Evolutionary conservation across 2,329 filamentous ascomycete genomes (phyloP).

Genomic region (Colletotrichum eleusines): DNA sequence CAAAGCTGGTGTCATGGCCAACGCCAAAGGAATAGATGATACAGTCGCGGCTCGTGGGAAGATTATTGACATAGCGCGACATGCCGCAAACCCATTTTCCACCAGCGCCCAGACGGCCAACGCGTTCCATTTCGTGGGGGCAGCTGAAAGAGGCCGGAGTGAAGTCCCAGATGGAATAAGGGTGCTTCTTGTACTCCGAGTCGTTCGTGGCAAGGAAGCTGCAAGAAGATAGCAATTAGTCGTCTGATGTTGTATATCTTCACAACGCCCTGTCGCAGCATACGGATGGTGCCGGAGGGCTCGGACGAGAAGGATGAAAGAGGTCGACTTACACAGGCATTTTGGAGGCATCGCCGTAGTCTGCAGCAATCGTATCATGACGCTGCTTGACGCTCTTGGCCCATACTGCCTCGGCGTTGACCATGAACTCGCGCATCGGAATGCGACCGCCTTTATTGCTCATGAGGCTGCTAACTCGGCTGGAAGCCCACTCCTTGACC

Average conservation of each 20-base stretch:
- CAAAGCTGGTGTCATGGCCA: slow-evolving; percentile 53
- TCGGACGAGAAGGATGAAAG: neutral
- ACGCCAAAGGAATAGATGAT: slow-evolving; percentile 56
- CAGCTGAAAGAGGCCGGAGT: slow-evolving; percentile 54
- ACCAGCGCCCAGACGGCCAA: slow-evolving; percentile 55
- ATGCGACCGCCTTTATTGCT: slow-evolving; percentile 26
- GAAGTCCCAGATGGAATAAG: slow-evolving; percentile 56
- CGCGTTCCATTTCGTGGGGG: slow-evolving; percentile 55
- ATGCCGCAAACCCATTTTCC: slow-evolving; percentile 59
- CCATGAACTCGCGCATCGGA: slow-evolving; percentile 42
- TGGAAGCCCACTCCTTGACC: slow-evolving; percentile 45
- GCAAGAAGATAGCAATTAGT: neutral
- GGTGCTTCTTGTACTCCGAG: slow-evolving; percentile 44
- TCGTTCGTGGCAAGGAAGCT: slow-evolving; percentile 44
- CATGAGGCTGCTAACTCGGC: slow-evolving; percentile 38
- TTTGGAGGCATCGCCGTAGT: slow-evolving; percentile 44
- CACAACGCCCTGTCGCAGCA: neutral
- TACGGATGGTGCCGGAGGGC: neutral
- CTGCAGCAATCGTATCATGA: slow-evolving; percentile 45
- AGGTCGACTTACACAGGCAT: slow-evolving; percentile 44
- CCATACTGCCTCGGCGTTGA: slow-evolving; percentile 45
- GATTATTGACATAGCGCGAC: slow-evolving; percentile 50
- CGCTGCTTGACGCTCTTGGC: slow-evolving; percentile 48
- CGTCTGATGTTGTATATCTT: neutral
- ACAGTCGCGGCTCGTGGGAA: slow-evolving; percentile 44